These are phyloP conservation scores for Nepenthes mirabilis DNA, from an alignment of 148 eudicot species.

Conservation along the genomic window DNA sequence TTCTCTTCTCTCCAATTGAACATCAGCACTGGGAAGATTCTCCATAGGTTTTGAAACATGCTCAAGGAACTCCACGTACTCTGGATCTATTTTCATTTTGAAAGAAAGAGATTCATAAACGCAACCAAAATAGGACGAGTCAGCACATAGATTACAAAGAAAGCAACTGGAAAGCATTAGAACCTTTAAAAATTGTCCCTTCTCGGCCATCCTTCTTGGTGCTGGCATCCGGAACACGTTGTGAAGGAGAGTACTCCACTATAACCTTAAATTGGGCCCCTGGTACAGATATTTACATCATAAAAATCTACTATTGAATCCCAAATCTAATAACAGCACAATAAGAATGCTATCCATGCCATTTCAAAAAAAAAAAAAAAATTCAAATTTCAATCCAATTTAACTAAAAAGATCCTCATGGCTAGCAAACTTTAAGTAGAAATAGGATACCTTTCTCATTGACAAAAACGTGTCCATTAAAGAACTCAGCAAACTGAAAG, in stretches of 20 bases:
- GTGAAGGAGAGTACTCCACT: slow-evolving; percentile 43
- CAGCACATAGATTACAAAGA: background rate
- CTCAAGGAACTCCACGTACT: slow-evolving; percentile 37
- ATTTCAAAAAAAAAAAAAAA: background rate
- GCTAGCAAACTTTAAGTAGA: background rate
- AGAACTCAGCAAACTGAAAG: slow-evolving; percentile 33
- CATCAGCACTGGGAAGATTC: slow-evolving; percentile 40
- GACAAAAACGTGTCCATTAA: slow-evolving; percentile 39
- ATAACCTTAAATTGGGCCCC: slow-evolving; percentile 37
- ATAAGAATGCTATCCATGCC: background rate
- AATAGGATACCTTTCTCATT: slow-evolving; percentile 31
- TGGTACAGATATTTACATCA: slow-evolving; percentile 1
- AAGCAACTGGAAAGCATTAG: background rate
- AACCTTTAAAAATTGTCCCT: slow-evolving; percentile 38
- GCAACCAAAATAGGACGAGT: background rate
- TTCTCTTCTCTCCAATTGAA: slow-evolving; percentile 37
- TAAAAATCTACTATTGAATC: background rate
- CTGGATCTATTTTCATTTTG: slow-evolving; percentile 20
- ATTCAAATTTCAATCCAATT: background rate
- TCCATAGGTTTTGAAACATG: slow-evolving; percentile 28
- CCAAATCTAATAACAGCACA: background rate
- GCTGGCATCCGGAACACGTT: slow-evolving; percentile 24
- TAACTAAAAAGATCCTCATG: background rate
- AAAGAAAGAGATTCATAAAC: background rate
- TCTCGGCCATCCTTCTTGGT: slow-evolving; percentile 41